These are phyloP conservation scores for Ophiostoma himal-ulmi DNA, from an alignment of 2,329 filamentous ascomycete genomes.

Conservation along the genomic window DNA sequence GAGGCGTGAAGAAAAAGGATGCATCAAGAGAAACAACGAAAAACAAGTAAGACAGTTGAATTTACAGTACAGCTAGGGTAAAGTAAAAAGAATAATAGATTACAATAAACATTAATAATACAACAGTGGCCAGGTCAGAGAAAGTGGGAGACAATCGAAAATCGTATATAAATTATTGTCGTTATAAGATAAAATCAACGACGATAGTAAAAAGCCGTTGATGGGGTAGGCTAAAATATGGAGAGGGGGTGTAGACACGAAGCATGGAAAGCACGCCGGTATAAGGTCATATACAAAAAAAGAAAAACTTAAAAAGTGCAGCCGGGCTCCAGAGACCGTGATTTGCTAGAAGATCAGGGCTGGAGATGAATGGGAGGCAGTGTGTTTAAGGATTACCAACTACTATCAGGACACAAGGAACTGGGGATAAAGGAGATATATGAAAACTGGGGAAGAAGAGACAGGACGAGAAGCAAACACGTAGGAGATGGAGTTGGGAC, in stretches of 20 bases:
- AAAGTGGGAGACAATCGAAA: neutral
- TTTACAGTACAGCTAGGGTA: neutral
- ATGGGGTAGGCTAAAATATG: neutral
- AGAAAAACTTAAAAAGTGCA: neutral
- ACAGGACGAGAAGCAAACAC: neutral
- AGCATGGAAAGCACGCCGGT: neutral
- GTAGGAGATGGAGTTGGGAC: neutral
- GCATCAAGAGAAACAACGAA: neutral
- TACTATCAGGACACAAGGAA: neutral
- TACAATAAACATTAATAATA: neutral
- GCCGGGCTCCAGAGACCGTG: neutral
- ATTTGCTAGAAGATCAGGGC: slow-evolving; percentile 1
- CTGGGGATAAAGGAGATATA: neutral
- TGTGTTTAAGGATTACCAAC: neutral
- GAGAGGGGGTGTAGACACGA: neutral
- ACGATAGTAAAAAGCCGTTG: neutral
- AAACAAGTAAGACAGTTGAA: neutral
- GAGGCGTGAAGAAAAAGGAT: neutral
- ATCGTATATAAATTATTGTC: neutral
- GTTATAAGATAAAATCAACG: neutral
- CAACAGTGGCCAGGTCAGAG: too few relatives aligned
- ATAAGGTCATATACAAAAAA: neutral
- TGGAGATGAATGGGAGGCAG: neutral
- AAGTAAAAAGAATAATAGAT: neutral
- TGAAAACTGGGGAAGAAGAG: slow-evolving; percentile 1